These are phyloP conservation scores for Catharanthus roseus DNA, from an alignment of 257 asterid species.

Conservation along the genomic window DNA sequence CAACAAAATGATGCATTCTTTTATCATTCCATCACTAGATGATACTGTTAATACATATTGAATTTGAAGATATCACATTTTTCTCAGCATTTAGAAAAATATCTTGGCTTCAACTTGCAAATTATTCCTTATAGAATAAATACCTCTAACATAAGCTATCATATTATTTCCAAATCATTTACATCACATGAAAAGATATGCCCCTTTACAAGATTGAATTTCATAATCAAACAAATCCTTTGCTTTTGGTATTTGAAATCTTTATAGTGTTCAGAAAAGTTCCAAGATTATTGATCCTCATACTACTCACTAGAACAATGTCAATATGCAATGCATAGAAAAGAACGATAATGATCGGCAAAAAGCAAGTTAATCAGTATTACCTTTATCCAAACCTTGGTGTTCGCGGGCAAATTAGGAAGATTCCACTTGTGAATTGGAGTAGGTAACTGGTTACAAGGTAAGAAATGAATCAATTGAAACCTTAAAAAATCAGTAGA, in stretches of 20 bases:
- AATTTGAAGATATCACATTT: neutral
- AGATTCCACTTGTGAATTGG: slow-evolving; percentile 95
- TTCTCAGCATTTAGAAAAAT: neutral
- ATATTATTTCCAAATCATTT: too few species aligned
- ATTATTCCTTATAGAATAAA: neutral
- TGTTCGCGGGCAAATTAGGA: slow-evolving; percentile 78
- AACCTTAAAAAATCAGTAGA: slow-evolving; percentile 4
- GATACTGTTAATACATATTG: neutral
- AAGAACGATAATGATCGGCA: neutral
- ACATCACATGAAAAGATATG: neutral
- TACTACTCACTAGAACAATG: neutral
- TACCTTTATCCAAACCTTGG: slow-evolving; percentile 93
- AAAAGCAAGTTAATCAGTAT: slow-evolving; percentile 1
- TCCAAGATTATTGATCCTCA: neutral
- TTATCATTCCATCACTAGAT: neutral
- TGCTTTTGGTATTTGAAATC: neutral
- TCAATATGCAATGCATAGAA: neutral
- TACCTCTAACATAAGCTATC: neutral
- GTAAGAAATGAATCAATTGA: neutral
- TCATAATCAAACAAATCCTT: neutral
- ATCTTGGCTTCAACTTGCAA: too few species aligned
- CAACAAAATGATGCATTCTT: neutral
- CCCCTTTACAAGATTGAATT: neutral
- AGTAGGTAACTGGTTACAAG: slow-evolving; percentile 63
- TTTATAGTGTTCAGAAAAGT: neutral